Conservation (phyloP, 2,329 filamentous ascomycete species). For the Fonsecaea nubica region DNA sequence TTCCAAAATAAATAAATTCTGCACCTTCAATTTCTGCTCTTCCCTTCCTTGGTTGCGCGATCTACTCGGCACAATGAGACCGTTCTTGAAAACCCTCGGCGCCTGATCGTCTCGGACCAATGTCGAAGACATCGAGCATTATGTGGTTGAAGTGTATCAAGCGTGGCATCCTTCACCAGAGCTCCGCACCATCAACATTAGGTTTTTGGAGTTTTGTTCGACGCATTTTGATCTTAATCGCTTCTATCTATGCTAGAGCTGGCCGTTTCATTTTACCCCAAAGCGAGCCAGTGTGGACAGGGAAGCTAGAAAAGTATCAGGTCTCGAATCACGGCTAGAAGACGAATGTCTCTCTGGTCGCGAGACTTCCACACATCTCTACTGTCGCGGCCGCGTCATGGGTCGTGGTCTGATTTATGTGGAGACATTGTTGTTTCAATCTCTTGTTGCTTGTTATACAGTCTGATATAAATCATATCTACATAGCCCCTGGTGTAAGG, state of each 20-base stretch:
- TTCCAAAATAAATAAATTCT: neutral
- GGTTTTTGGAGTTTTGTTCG: neutral
- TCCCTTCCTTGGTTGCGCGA: neutral
- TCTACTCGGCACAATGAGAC: neutral
- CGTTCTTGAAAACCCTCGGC: neutral
- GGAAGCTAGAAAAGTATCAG: conserved; percentile 66
- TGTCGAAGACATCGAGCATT: neutral
- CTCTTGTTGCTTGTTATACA: neutral
- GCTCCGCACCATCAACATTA: neutral
- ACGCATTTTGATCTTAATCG: neutral
- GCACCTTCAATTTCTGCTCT: neutral
- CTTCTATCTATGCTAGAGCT: conserved; percentile 72
- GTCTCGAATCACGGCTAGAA: conserved; percentile 31
- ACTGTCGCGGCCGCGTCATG: conserved; percentile 22
- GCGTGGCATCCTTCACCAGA: neutral
- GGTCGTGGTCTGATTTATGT: conserved; percentile 28
- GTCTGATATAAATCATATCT: neutral
- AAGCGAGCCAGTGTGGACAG: conserved; percentile 72
- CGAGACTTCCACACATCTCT: conserved; percentile 38
- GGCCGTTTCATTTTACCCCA: conserved; percentile 62
- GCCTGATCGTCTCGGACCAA: neutral
- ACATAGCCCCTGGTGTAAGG: conserved; percentile 40
- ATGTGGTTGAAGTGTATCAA: neutral
- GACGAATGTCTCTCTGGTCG: conserved; percentile 20
- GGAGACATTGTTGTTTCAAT: conserved; percentile 31